Evolutionary conservation across 23 red algal species (phyloP).

Genomic region (Gracilaria caudata): DNA sequence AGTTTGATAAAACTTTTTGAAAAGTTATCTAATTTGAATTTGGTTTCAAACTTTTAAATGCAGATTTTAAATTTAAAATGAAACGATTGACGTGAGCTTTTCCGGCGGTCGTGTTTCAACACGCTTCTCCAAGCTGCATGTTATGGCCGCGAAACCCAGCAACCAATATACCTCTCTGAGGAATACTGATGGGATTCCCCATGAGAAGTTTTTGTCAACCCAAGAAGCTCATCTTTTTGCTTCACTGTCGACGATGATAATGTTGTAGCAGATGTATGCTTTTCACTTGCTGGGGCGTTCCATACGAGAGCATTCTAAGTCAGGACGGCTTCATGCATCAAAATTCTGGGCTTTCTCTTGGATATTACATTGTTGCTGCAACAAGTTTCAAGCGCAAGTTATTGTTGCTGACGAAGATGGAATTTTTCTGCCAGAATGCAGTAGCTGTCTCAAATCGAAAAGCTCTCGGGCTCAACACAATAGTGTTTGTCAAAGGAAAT

Average conservation of each 20-base stretch:
- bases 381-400: background rate
- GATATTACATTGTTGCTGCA: background rate
- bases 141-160: too few species aligned
- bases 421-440: background rate
- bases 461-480: background rate
- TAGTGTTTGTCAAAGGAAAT: background rate
- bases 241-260: background rate
- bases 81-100: too few species aligned
- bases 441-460: background rate
- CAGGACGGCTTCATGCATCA: background rate
- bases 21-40: too few species aligned
- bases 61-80: too few species aligned
- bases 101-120: too few species aligned
- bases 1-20: too few species aligned
- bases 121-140: too few species aligned
- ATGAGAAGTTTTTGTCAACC: background rate
- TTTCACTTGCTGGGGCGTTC: background rate
- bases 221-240: background rate
- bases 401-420: background rate
- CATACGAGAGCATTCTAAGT: background rate
- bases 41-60: too few species aligned
- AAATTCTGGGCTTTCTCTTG: background rate
- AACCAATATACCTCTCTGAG: too few species aligned
- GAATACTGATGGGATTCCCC: background rate
- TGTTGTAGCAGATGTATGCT: background rate